phyloP scores from a whole-genome alignment of 164 flowering plant species.

The Macadamia tetraphylla region DNA sequence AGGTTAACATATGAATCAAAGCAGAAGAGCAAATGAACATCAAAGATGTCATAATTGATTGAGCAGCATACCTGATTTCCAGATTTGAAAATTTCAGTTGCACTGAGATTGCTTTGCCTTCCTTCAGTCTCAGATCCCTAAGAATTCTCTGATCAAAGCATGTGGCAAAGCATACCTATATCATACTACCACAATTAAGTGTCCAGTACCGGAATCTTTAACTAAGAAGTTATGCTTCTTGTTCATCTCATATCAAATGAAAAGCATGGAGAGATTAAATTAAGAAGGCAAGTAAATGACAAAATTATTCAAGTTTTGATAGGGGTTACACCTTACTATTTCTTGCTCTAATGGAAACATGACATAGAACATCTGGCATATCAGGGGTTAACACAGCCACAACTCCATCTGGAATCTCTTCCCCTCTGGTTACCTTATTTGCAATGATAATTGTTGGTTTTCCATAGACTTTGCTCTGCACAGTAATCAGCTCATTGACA shows the following conservation, averaged over 20 bases:
- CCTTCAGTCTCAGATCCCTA: constrained; percentile 22
- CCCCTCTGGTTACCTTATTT: constrained; percentile 29
- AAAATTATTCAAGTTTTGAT: not conserved
- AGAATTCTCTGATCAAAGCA: constrained; percentile 31
- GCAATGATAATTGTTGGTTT: constrained; percentile 23
- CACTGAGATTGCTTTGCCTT: constrained; percentile 25
- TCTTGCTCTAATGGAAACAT: constrained; percentile 31
- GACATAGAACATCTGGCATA: constrained; percentile 33
- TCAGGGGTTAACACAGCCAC: constrained; percentile 29
- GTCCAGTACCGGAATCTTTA: not conserved
- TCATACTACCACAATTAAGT: constrained; percentile 1
- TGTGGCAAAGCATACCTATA: constrained; percentile 32
- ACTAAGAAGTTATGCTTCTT: not conserved
- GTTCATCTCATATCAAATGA: not conserved
- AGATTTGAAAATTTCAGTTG: constrained; percentile 12
- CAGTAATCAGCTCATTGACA: constrained; percentile 21
- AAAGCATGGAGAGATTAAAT: not conserved
- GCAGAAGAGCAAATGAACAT: constrained; percentile 3
- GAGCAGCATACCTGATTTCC: constrained; percentile 19
- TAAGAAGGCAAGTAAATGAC: not conserved
- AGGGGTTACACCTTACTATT: constrained; percentile 21
- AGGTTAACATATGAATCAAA: constrained; percentile 1
- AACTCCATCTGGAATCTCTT: constrained; percentile 33
- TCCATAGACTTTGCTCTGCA: constrained; percentile 22
- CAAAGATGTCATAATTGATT: not conserved